Evolutionary conservation across 2,329 filamentous ascomycete species (phyloP).

Genomic region (Dactylellina cionopaga): DNA sequence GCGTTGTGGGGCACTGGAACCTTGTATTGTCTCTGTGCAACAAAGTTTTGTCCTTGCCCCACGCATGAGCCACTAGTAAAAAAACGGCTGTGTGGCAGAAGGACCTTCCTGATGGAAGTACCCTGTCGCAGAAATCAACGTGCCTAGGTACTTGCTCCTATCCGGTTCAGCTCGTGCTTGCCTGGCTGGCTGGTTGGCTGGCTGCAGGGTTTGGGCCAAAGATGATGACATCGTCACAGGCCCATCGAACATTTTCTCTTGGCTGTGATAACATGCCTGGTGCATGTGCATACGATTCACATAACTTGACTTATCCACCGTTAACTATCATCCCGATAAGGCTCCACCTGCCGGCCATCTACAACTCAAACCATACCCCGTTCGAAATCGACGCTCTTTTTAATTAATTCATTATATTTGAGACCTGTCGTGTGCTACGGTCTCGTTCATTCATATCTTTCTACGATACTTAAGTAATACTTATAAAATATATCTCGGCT

Average conservation of each 20-base stretch:
- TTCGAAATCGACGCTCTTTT: no score
- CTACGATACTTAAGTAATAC: no score
- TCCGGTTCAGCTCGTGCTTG: constrained; percentile 9
- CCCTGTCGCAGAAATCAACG: background rate
- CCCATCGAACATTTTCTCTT: constrained; percentile 3
- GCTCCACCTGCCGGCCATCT: no score
- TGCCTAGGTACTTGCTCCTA: constrained; percentile 12
- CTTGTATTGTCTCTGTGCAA: background rate
- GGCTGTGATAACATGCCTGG: background rate
- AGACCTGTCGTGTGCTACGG: no score
- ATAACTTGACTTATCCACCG: no score
- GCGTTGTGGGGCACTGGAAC: background rate
- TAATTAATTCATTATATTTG: no score
- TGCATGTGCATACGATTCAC: background rate
- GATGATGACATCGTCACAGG: constrained; percentile 49
- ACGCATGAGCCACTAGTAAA: constrained; percentile 7
- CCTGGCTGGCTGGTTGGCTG: constrained; percentile 2
- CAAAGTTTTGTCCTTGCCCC: background rate
- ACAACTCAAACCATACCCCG: no score
- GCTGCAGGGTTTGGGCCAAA: background rate
- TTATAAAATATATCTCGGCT: no score
- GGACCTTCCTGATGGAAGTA: constrained; percentile 27
- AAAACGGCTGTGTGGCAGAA: constrained; percentile 15
- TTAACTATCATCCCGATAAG: no score
- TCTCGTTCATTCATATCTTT: no score